Conservation (phyloP, 805 yeast genomes). For the Starmerella cellae region DNA sequence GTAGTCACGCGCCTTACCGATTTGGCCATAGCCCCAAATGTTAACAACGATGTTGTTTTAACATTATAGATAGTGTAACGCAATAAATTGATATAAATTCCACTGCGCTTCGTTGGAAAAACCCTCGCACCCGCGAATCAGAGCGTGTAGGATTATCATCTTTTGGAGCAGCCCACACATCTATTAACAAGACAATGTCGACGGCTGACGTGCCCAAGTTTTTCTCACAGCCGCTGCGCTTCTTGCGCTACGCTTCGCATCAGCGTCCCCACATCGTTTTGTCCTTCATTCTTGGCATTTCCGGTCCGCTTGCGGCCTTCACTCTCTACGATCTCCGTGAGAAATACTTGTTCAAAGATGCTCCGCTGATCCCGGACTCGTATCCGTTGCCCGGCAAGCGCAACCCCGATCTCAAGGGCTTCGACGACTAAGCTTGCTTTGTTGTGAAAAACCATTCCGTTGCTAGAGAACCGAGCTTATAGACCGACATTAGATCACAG, state of each 20-base stretch:
- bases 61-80: too few relatives aligned
- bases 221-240: slow-evolving; percentile 28
- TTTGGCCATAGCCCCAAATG: slow-evolving; percentile 20
- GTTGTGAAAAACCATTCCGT: too few relatives aligned
- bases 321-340: slow-evolving; percentile 57
- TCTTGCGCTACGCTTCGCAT: slow-evolving; percentile 56
- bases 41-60: not conserved
- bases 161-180: not conserved
- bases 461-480: too few relatives aligned
- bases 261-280: slow-evolving; percentile 62
- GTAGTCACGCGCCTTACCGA: slow-evolving; percentile 23
- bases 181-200: slow-evolving; percentile 6
- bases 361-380: slow-evolving; percentile 46
- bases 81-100: not conserved
- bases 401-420: slow-evolving; percentile 25
- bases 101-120: not conserved
- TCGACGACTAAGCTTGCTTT: slow-evolving; percentile 27
- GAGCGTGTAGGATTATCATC: not conserved
- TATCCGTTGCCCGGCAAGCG: slow-evolving; percentile 29
- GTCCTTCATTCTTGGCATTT: slow-evolving; percentile 47
- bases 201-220: slow-evolving; percentile 21
- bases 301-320: slow-evolving; percentile 53
- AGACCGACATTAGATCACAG: too few relatives aligned
- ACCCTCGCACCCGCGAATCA: not conserved
- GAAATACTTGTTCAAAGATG: slow-evolving; percentile 50